phyloP scores from a whole-genome alignment of 345 rosid species.

The Brassica incana region DNA sequence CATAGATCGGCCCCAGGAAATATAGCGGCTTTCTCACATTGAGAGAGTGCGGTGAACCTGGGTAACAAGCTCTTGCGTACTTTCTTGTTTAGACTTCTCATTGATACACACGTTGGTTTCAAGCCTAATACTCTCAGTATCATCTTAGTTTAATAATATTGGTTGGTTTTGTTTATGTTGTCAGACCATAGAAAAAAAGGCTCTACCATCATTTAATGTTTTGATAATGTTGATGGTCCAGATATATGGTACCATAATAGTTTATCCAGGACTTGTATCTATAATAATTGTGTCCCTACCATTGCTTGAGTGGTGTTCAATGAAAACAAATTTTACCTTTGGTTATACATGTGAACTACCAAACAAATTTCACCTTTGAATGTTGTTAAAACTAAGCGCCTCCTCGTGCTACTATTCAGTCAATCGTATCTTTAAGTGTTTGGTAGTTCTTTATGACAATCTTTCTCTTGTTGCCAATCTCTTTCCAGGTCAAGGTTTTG shows the following conservation, averaged over 20 bases:
- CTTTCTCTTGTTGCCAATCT: constrained; percentile 1
- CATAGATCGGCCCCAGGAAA: no score
- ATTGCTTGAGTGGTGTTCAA: constrained; percentile 5
- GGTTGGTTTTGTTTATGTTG: constrained; percentile 1
- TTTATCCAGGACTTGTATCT: not conserved
- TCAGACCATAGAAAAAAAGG: not conserved
- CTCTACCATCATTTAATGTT: not conserved
- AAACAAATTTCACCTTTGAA: not conserved
- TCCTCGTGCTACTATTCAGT: not conserved
- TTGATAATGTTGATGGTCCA: not conserved
- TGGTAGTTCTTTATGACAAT: constrained; percentile 19
- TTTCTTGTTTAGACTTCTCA: no score
- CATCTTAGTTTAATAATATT: not conserved
- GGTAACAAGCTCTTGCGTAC: no score
- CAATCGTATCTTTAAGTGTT: not conserved
- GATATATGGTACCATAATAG: not conserved
- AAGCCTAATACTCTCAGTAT: no score
- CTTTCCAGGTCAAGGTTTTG: constrained; percentile 69
- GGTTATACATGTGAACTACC: not conserved
- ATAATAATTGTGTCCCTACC: not conserved
- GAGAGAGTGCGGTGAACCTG: no score
- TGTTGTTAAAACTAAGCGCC: not conserved
- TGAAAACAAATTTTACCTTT: not conserved
- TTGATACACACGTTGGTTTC: no score
- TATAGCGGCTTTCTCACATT: no score